phyloP scores from a whole-genome alignment of 345 rosid genomes.

The Brassica cretica region DNA sequence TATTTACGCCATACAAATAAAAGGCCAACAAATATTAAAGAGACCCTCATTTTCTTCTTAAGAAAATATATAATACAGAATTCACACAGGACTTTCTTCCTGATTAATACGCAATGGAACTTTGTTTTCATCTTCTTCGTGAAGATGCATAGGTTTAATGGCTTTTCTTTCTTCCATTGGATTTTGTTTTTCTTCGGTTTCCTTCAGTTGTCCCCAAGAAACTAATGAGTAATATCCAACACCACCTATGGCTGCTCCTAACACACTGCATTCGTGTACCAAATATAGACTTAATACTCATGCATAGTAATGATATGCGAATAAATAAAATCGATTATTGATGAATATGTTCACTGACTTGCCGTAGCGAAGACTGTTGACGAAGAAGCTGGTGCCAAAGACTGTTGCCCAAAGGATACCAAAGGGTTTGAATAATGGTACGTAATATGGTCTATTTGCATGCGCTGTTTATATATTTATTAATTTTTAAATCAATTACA shows the following conservation, averaged over 20 bases:
- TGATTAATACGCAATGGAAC: constrained; percentile 55
- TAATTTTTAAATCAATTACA: no score
- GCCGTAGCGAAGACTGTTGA: constrained; percentile 73
- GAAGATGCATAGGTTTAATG: constrained; percentile 31
- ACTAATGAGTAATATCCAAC: constrained; percentile 54
- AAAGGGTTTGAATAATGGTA: constrained; percentile 75
- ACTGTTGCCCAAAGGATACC: constrained; percentile 64
- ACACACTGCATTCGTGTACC: constrained; percentile 46
- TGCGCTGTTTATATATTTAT: no score
- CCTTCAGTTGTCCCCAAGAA: constrained; percentile 62
- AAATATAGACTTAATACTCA: neutral
- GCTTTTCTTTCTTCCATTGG: constrained; percentile 16
- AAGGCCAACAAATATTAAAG: constrained; percentile 21
- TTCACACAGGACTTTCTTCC: constrained; percentile 39
- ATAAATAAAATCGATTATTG: neutral
- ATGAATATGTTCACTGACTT: constrained; percentile 45
- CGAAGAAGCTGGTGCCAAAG: constrained; percentile 68
- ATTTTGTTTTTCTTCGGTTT: constrained; percentile 40
- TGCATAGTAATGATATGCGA: neutral
- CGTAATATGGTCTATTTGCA: constrained; percentile 48
- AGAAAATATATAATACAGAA: constrained; percentile 8
- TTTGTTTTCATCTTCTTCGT: constrained; percentile 35
- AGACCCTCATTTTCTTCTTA: constrained; percentile 16
- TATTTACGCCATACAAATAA: constrained; percentile 13
- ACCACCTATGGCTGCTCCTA: constrained; percentile 66